Base-by-base conservation (phyloP, 2,329 filamentous ascomycete genomes). In the Sarocladiaceae sp. region DNA sequence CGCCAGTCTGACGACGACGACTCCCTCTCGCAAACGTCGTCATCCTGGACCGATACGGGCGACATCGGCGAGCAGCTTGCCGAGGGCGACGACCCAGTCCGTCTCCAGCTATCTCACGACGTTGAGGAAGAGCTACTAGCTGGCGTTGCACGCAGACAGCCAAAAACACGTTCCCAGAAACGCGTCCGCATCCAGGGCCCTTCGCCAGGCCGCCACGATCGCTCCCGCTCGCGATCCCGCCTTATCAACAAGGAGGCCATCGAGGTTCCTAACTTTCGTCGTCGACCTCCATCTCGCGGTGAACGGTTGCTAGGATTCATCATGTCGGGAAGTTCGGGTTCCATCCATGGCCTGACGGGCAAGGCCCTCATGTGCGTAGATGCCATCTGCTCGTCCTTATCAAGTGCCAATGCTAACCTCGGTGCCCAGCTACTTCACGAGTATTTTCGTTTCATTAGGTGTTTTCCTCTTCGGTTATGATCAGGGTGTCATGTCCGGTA, bases 61-160 rank as follows among this genome's bases (percentile, higher is more conserved):
- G 93, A 97, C 67, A 80, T 97, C 57, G 88, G 88, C 58, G 91
- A 96, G 70, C 91, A 94, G 74, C 75, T 90, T 55, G 85, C 80
- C 58, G 83, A 86, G 71, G 81, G 82, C 58, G 81, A 91, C 66
- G 88, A 95, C 63, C 87, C 88, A 48, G 74, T 95, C 54, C 82
- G 79, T 55, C 78, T 81, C 55, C 82, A 79, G 57, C 73, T 91
- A 48, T 73, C 74, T 58, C 72, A 80, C 55, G 81, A 81, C 54
- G 66, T 84, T 47, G 80, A 87, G 62, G 77, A 74, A 56, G 75
- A 80, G 55, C 68, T 75, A 45, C 70, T 82, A 55, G 72, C 73
- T 40, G 68, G 67, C 55, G 65, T 69, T 48, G 59, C 63, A 51
- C 66, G 71, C 56, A 71, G 69, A 46, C 67, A 67, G 29, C 58